Evolutionary conservation across 1,284 basidiomycete species (phyloP).

Genomic region (Phellopilus nigrolimitatus): DNA sequence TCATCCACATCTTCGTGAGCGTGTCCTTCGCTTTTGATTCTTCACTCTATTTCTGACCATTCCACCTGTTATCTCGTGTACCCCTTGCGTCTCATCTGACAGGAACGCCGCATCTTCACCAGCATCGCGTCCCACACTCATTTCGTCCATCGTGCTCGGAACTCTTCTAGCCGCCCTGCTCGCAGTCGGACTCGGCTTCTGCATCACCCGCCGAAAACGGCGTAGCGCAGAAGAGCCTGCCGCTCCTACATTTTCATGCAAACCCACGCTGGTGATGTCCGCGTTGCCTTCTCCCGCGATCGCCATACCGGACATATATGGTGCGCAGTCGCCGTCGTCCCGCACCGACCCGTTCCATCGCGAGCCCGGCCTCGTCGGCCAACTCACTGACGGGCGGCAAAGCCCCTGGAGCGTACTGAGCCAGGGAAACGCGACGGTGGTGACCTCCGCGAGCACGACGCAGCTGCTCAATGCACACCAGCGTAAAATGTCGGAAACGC

Average conservation of each 20-base stretch:
- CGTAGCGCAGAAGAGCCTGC: background rate
- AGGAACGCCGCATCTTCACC: background rate
- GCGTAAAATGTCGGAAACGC: background rate
- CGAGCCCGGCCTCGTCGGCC: background rate
- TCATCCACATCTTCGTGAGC: conserved; percentile 4
- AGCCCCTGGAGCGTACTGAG: conserved; percentile 12
- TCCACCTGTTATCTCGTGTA: background rate
- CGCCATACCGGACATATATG: background rate
- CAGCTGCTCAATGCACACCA: conserved; percentile 3
- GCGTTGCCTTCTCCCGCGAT: background rate
- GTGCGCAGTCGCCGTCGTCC: background rate
- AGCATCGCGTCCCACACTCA: conserved; percentile 2
- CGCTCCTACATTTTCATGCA: background rate
- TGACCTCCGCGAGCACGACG: conserved; percentile 11
- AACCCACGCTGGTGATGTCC: conserved; percentile 3
- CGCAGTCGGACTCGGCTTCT: background rate
- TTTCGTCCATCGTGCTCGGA: conserved; percentile 16
- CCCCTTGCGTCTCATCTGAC: conserved; percentile 5
- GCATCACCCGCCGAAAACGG: background rate
- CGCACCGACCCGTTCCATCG: background rate
- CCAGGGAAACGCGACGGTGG: conserved; percentile 8
- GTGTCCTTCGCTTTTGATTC: background rate
- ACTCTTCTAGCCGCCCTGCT: conserved; percentile 5
- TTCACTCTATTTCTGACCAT: background rate
- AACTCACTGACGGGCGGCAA: background rate